These are phyloP conservation scores for Globisporangium camurandrum DNA, from an alignment of 352 stramenopile genomes.

Conservation along the genomic window DNA sequence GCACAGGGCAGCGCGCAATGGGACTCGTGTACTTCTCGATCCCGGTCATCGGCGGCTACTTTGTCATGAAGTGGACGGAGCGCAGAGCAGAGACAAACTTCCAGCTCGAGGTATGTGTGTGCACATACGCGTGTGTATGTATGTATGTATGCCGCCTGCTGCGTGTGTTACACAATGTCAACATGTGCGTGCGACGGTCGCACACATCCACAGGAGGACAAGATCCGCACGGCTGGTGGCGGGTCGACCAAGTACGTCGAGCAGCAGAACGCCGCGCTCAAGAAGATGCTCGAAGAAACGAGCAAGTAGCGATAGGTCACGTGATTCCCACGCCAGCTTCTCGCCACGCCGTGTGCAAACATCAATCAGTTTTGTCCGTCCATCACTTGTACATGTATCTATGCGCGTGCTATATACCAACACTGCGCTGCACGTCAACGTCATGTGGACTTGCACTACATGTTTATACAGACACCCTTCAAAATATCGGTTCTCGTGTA, in stretches of 20 bases:
- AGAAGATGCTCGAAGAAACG: constrained; percentile 35
- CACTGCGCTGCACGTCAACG: too few relatives aligned
- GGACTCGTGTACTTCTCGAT: constrained; percentile 87
- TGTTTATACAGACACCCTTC: too few relatives aligned
- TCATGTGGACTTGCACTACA: too few relatives aligned
- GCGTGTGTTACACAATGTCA: background rate
- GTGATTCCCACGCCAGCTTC: too few relatives aligned
- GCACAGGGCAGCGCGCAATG: constrained; percentile 81
- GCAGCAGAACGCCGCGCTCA: constrained; percentile 68
- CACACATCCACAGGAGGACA: constrained; percentile 32
- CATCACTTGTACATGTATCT: too few relatives aligned
- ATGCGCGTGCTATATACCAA: too few relatives aligned
- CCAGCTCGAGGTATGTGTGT: constrained; percentile 39
- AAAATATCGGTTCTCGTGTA: too few relatives aligned
- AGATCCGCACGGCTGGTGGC: constrained; percentile 52
- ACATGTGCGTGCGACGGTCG: background rate
- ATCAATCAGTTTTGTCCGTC: too few relatives aligned
- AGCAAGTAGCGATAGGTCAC: too few relatives aligned
- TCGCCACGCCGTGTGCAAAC: too few relatives aligned
- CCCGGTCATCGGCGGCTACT: constrained; percentile 85
- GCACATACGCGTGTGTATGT: background rate
- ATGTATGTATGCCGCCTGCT: background rate
- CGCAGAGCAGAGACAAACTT: constrained; percentile 67
- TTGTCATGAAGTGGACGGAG: constrained; percentile 89
- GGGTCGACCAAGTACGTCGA: constrained; percentile 36